These are phyloP conservation scores for Monosporascus ibericus DNA, from an alignment of 2,329 filamentous ascomycete species.

Conservation along the genomic window DNA sequence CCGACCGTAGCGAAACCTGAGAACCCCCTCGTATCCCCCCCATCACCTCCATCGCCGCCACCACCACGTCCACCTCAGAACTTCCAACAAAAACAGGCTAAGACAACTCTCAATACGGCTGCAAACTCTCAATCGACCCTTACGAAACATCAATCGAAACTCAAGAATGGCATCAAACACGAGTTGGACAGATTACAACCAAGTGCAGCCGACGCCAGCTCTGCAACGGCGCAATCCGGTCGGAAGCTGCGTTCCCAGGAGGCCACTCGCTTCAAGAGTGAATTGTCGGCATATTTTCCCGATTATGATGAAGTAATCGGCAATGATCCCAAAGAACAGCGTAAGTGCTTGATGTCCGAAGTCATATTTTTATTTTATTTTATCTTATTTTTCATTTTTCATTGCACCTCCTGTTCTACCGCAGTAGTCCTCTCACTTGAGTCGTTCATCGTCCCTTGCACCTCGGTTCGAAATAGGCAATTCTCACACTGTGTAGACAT, in stretches of 20 bases:
- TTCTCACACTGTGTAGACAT: conserved; percentile 49
- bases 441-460: conserved; percentile 1
- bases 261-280: conserved; percentile 80
- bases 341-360: conserved; percentile 43
- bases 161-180: conserved; percentile 55
- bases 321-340: conserved; percentile 70
- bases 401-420: neutral
- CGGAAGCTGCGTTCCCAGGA: conserved; percentile 81
- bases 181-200: conserved; percentile 54
- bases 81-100: conserved; percentile 7
- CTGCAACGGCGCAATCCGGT: conserved; percentile 53
- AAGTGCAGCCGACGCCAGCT: conserved; percentile 32
- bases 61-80: conserved; percentile 11
- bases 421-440: neutral
- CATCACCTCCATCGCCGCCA: conserved; percentile 9
- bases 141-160: conserved; percentile 51
- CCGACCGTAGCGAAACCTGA: conserved; percentile 16
- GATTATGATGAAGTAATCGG: conserved; percentile 94
- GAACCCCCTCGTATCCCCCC: conserved; percentile 15
- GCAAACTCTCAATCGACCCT: conserved; percentile 19
- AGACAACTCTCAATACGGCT: conserved; percentile 16
- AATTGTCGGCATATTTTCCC: conserved; percentile 82
- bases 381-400: neutral
- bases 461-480: conserved; percentile 2
- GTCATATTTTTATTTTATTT: conserved; percentile 2